Percentiles rank a stretch among this genome's conserved stretches.
Conservation (phyloP, 495 filamentous ascomycete species). For the Neurospora sp. region DNA sequence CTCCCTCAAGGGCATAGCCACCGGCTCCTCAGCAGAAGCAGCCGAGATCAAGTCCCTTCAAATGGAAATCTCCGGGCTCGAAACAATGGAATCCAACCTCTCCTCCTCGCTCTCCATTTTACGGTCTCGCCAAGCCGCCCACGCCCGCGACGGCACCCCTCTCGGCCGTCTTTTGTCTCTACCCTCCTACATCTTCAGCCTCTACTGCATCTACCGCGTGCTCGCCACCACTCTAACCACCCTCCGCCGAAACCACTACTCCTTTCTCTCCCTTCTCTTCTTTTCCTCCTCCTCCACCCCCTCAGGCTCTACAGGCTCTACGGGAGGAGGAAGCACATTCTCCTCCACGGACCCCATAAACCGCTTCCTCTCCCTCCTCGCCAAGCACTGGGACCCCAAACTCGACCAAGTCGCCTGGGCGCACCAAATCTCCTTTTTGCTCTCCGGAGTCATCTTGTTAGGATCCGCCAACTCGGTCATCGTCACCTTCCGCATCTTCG, state of each 20-base stretch:
- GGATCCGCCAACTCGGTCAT: conserved; percentile 65
- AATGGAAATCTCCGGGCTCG: conserved; percentile 68
- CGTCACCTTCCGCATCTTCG: conserved; percentile 66
- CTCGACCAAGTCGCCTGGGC: conserved; percentile 64
- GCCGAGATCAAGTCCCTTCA: conserved; percentile 55
- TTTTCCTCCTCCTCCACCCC: not conserved
- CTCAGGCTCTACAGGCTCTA: not conserved
- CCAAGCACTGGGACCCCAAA: conserved; percentile 60
- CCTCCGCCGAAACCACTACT: conserved; percentile 42
- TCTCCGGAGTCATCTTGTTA: conserved; percentile 67
- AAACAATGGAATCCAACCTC: conserved; percentile 61
- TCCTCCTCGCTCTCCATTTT: conserved; percentile 49
- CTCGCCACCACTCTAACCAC: conserved; percentile 54
- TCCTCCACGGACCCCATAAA: conserved; percentile 67
- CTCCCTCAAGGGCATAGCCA: conserved; percentile 36
- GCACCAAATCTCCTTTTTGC: conserved; percentile 64
- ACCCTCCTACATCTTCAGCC: conserved; percentile 54
- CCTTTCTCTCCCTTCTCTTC: conserved; percentile 27
- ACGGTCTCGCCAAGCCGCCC: conserved; percentile 45
- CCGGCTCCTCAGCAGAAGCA: conserved; percentile 46
- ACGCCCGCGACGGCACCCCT: conserved; percentile 50
- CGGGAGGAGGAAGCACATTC: conserved; percentile 22
- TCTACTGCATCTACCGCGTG: conserved; percentile 71
- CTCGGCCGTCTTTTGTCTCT: conserved; percentile 48
- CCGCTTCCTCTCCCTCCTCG: conserved; percentile 62